Evolutionary conservation across 1,284 basidiomycete genomes (phyloP), one percentile per base, ranked within the genome.

Genomic region (Sphagnurus paluster): DNA sequence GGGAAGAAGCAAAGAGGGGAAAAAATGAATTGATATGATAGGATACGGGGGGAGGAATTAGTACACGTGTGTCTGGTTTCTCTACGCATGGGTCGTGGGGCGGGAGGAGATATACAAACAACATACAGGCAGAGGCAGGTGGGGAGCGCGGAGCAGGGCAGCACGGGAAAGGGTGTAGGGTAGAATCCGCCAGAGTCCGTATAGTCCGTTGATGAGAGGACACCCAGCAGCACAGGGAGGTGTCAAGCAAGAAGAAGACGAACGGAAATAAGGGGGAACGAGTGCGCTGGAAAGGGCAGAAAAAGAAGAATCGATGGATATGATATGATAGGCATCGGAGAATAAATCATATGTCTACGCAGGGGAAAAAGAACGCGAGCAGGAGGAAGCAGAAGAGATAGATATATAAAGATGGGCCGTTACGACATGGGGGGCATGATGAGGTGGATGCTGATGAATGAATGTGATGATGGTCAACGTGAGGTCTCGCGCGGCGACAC

Each of bases 11-110:
- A 29, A 14, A 19, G 14, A 34, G 26, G 20, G 23, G 28, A 45
- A 33, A 14, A n/a, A 33, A 14, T 13, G 21, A 13, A 23, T 32
- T 30, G 19, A 26, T 32, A 44, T 11, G 11, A 30, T 32, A 32
- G 26, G 5, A 39, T 30, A 33, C 25, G 37, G 14, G 26, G 20
- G 13, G 37, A 28, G 29, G 40, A 30, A 48, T 55, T 53, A 53
- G 48, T 53, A 55, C 54, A 53, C n/a, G n/a, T 44, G 37, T 37
- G 30, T 33, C 42, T 39, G 39, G 47, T 46, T 52, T 52, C 50
- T 52, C 47, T 52, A 52, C 7, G 30, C 30, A 35, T 33, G 17
- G 25, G 36, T 29, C 17, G 37, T n/a, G 30, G 43, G 46, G 44
- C 40, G 42, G 42, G 40, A 35, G 35, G 44, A 14, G 24, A 13